Conservation (phyloP, 2,329 filamentous ascomycete species). For the Cordyceps javanica region DNA sequence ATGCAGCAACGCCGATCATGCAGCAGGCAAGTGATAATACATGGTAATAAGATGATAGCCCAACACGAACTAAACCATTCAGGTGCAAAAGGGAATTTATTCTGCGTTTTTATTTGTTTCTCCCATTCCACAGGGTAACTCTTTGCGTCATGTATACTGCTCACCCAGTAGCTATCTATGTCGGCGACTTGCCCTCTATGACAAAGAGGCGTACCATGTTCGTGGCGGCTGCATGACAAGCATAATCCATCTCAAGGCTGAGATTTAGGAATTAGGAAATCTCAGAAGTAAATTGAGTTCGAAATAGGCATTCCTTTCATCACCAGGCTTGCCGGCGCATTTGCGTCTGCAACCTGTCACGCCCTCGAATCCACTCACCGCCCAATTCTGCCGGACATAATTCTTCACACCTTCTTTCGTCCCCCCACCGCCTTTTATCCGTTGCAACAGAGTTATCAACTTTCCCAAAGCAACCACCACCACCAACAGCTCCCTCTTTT, state of each 20-base stretch:
- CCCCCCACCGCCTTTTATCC: not conserved
- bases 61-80: not conserved
- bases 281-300: no score
- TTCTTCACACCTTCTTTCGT: constrained; percentile 5
- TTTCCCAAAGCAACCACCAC: not conserved
- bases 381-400: constrained; percentile 20
- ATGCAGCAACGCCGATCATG: not conserved
- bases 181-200: not conserved
- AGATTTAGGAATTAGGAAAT: no score
- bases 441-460: not conserved
- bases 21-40: not conserved
- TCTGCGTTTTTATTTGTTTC: not conserved
- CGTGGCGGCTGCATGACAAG: not conserved
- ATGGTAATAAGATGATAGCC: not conserved
- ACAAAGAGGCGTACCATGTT: not conserved
- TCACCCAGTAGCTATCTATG: not conserved
- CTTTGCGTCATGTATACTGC: not conserved
- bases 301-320: no score
- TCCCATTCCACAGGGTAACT: not conserved
- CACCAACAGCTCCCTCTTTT: not conserved
- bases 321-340: no score
- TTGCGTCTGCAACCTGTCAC: no score
- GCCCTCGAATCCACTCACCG: constrained; percentile 14
- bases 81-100: not conserved
- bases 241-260: not conserved